A percentile compares a stretch with the other conserved stretches of the same genome.
phyloP scores from a whole-genome alignment of 2,329 filamentous ascomycete genomes.

The Penicillium glabrum region DNA sequence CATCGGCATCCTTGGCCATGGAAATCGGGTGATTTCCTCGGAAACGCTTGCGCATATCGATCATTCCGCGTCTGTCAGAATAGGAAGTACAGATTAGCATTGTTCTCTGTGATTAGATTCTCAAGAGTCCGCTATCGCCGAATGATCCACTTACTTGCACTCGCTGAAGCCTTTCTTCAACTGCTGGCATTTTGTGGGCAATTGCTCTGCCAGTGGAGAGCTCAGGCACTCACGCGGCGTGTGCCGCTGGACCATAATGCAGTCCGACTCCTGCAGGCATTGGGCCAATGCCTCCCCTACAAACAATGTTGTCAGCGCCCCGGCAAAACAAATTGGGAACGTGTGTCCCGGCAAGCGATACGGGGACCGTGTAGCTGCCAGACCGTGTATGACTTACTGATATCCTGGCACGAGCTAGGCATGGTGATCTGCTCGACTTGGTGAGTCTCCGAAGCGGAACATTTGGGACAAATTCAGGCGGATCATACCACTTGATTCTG shows the following conservation, averaged over 20 bases:
- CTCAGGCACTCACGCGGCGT: constrained; percentile 84
- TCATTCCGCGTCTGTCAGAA: constrained; percentile 68
- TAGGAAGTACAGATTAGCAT: constrained; percentile 2
- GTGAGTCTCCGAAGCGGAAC: neutral
- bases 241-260: constrained; percentile 89
- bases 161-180: constrained; percentile 90
- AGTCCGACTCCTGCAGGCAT: constrained; percentile 95
- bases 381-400: constrained; percentile 63
- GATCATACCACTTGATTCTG: constrained; percentile 12
- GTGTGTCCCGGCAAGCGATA: neutral
- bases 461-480: constrained; percentile 17
- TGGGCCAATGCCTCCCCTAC: constrained; percentile 85
- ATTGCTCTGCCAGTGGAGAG: constrained; percentile 73
- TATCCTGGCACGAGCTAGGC: constrained; percentile 96
- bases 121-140: neutral
- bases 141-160: constrained; percentile 63
- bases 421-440: constrained; percentile 51
- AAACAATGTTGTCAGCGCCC: constrained; percentile 18
- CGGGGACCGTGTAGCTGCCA: neutral
- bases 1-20: constrained; percentile 62
- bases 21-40: constrained; percentile 86
- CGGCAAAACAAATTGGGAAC: neutral
- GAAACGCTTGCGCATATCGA: constrained; percentile 99
- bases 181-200: constrained; percentile 87
- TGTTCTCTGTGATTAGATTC: neutral